Evolutionary conservation across 2,329 filamentous ascomycete genomes (phyloP).

Genomic region (Fragosphaeria purpurea): DNA sequence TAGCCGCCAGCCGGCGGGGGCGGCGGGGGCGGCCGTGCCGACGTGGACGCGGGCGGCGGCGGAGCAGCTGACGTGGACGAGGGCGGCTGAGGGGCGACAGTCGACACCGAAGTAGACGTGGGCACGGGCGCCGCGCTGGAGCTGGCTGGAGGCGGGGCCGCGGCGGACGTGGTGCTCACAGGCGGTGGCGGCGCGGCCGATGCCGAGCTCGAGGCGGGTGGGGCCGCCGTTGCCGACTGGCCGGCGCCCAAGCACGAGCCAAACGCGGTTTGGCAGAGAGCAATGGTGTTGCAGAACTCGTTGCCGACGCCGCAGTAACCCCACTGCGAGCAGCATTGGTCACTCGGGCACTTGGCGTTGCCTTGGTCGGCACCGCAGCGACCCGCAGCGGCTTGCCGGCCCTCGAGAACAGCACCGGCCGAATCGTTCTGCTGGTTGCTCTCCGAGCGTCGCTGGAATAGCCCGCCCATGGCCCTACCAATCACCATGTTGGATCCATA

Average conservation of each 20-base stretch:
- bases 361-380: slow-evolving; percentile 9
- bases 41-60: background rate
- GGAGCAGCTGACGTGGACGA: background rate
- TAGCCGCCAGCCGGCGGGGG: background rate
- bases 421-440: background rate
- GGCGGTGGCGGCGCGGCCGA: background rate
- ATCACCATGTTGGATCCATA: slow-evolving; percentile 3
- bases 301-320: slow-evolving; percentile 13
- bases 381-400: slow-evolving; percentile 1
- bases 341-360: slow-evolving; percentile 10
- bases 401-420: background rate
- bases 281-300: slow-evolving; percentile 10
- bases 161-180: slow-evolving; percentile 13
- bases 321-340: slow-evolving; percentile 15
- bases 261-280: slow-evolving; percentile 10
- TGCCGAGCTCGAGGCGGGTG: background rate
- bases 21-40: background rate
- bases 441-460: background rate
- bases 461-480: background rate
- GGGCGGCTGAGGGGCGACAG: slow-evolving; percentile 7
- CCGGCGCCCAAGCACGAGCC: slow-evolving; percentile 10
- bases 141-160: background rate
- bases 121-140: background rate
- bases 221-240: slow-evolving; percentile 1
- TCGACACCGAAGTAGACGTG: slow-evolving; percentile 7